A percentile compares a stretch with the other conserved stretches of the same genome.
phyloP scores from a whole-genome alignment of 1,139 yeast species.

The Lodderomyces jiufengensis region DNA sequence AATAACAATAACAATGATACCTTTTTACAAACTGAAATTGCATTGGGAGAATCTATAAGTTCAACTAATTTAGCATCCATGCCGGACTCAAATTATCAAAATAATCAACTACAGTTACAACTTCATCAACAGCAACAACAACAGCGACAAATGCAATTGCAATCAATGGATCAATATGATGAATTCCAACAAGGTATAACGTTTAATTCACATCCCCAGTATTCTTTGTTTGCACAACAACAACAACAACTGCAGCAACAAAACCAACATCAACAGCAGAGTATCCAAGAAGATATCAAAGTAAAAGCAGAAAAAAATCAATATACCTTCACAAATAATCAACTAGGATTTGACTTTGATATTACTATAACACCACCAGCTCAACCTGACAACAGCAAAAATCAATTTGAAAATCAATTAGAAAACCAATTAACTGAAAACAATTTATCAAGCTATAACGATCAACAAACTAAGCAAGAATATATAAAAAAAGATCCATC shows the following conservation, averaged over 20 bases:
- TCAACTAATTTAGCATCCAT: constrained; percentile 30
- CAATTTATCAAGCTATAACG: constrained; percentile 18
- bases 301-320: constrained; percentile 3
- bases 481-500: constrained; percentile 11
- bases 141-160: background rate
- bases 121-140: constrained; percentile 4
- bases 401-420: constrained; percentile 7
- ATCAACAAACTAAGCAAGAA: constrained; percentile 10
- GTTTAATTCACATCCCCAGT: background rate
- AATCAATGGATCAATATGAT: background rate
- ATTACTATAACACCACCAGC: constrained; percentile 15
- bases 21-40: constrained; percentile 23
- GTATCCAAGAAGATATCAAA: constrained; percentile 4
- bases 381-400: constrained; percentile 4
- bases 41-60: constrained; percentile 40
- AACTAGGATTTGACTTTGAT: constrained; percentile 12
- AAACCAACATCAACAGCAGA: constrained; percentile 3
- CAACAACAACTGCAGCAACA: constrained; percentile 3
- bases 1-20: constrained; percentile 20
- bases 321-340: constrained; percentile 8
- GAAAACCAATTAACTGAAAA: constrained; percentile 28
- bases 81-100: background rate
- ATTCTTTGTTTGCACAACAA: background rate
- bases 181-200: background rate
- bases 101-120: constrained; percentile 1